A percentile compares a stretch with the other conserved stretches of the same genome.
Evolutionary conservation across 129 eudicot genomes (phyloP).

Genomic region (Pulicaria dysenterica): DNA sequence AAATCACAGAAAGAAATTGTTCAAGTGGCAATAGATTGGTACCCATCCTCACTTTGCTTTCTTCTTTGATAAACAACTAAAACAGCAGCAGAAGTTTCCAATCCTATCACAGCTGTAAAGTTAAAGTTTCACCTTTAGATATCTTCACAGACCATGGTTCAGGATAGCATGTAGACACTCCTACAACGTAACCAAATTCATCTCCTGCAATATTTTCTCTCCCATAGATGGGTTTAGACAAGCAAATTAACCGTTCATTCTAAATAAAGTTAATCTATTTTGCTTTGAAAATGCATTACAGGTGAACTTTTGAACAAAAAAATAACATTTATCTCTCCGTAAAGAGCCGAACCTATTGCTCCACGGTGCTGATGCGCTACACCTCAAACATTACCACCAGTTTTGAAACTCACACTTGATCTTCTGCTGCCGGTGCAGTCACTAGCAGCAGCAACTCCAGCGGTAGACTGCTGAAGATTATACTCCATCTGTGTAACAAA

Average conservation of each 20-base stretch:
- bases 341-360: conserved; percentile 61
- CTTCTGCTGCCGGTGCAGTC: conserved; percentile 44
- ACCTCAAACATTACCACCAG: conserved; percentile 65
- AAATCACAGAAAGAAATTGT: too few species aligned
- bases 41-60: conserved; percentile 30
- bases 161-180: conserved; percentile 89
- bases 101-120: conserved; percentile 43
- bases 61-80: conserved; percentile 29
- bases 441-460: conserved; percentile 33
- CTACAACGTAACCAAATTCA: conserved; percentile 78
- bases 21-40: conserved; percentile 24
- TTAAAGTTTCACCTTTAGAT: conserved; percentile 48
- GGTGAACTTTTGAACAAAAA: neutral
- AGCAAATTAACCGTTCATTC: conserved; percentile 69
- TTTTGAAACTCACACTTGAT: conserved; percentile 47
- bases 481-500: conserved; percentile 62
- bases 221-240: conserved; percentile 64
- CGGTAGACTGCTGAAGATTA: conserved; percentile 27
- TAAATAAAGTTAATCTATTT: conserved; percentile 20
- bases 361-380: conserved; percentile 79
- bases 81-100: conserved; percentile 33
- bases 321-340: conserved; percentile 48
- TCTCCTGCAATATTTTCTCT: conserved; percentile 63
- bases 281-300: neutral
- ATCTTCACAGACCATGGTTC: conserved; percentile 65